Base-by-base conservation (phyloP, 2,329 filamentous ascomycete species). In the Apiospora sp. region DNA sequence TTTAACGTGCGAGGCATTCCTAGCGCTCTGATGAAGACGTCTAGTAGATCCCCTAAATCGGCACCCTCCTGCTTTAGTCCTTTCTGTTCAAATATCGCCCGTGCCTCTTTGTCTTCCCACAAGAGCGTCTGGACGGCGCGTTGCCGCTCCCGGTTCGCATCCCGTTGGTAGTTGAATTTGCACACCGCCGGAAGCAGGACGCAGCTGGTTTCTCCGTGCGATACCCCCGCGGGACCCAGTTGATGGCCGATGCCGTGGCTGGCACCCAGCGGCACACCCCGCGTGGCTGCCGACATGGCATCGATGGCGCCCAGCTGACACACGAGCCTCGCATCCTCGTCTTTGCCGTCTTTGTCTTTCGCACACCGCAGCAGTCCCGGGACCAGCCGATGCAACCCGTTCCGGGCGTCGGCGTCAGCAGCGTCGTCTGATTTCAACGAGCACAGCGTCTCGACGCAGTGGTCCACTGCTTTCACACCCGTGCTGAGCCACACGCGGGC, bases 151-250 rank as follows among this genome's bases (percentile, higher is more conserved):
- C 76, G 71, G 51, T 80, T 80, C 73, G 82, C 82, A 7, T 84
- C 83, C 68, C 83, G 78, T 48, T 77, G 78, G 1, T 82, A 81
- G 72, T 91, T 92, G 76, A 84, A 91, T 76, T 86, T 87, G 77
- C 87, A 87, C 7, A 91, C 88, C 0, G 86, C 84, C 0, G 89
- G 88, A 48, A 87, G 82, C 71, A 89, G 81, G 67, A 87, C 86
- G 77, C 86, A 91, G 75, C 86, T 89, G 41, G 89, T 91, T 78
- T 90, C 88, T 14, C 89, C 89, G 76, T 92, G 89, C 0, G 87
- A 86, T 2, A 91, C 89, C 0, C 89, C 89, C 3, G 88, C 78
- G 0, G 88, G 88, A 0, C 87, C 87, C 0, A 89, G 82, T 76
- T 87, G 86, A 76, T 88, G 86, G 4, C 86, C 86, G 72, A 89